Percentiles rank a stretch among this genome's conserved stretches.
phyloP scores from a whole-genome alignment of 495 filamentous ascomycete genomes.

The Cryomyces minteri region DNA sequence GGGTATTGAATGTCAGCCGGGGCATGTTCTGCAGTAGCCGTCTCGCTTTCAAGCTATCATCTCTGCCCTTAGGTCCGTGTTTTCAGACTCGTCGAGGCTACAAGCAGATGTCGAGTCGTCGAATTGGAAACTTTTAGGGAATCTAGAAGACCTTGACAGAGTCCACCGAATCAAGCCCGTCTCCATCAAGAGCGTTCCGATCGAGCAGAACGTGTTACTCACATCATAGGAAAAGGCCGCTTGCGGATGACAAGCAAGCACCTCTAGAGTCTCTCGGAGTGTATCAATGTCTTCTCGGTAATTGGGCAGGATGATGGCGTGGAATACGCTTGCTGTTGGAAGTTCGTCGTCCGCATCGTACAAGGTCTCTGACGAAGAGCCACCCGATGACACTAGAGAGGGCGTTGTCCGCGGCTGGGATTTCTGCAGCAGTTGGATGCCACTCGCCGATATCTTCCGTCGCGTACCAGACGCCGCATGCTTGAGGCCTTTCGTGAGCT shows the following conservation, averaged over 20 bases:
- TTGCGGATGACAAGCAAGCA: conserved; percentile 44
- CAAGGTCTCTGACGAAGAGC: conserved; percentile 5
- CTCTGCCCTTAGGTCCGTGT: too few relatives aligned
- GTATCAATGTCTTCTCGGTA: conserved; percentile 52
- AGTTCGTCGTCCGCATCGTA: conserved; percentile 30
- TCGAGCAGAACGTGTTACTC: conserved; percentile 15
- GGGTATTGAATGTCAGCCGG: conserved; percentile 4
- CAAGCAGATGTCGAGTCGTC: too few relatives aligned
- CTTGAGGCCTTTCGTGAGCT: conserved; percentile 25
- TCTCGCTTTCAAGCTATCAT: too few relatives aligned
- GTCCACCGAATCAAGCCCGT: not conserved
- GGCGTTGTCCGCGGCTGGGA: conserved; percentile 20
- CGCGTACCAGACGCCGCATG: conserved; percentile 22
- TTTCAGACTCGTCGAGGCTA: too few relatives aligned
- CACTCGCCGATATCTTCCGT: not conserved
- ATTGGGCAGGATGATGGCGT: conserved; percentile 49
- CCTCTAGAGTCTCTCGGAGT: conserved; percentile 42
- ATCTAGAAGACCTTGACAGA: too few relatives aligned
- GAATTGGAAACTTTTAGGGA: too few relatives aligned
- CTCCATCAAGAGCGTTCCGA: not conserved
- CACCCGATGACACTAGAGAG: conserved; percentile 23
- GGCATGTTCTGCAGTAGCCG: not conserved
- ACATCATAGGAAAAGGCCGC: conserved; percentile 47
- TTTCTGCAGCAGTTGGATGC: conserved; percentile 10
- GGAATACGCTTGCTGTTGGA: conserved; percentile 27